A percentile compares a stretch with the other conserved stretches of the same genome.
phyloP scores from a whole-genome alignment of 2,329 filamentous ascomycete genomes.

The Fusarium verrucosum region DNA sequence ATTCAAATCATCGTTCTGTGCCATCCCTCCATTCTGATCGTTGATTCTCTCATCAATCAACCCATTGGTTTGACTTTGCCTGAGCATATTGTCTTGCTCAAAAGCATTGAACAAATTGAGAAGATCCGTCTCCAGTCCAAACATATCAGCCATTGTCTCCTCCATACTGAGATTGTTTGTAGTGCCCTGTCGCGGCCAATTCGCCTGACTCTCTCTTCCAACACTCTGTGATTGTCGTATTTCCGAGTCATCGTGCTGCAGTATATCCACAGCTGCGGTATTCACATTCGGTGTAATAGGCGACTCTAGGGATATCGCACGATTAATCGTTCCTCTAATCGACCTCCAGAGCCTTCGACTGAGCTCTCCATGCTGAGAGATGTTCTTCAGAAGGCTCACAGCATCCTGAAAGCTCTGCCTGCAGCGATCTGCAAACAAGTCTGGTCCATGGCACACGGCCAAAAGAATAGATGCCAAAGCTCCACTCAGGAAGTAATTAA shows the following conservation, averaged over 20 bases:
- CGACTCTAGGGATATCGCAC: background rate
- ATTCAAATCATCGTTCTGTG: background rate
- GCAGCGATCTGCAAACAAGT: constrained; percentile 4
- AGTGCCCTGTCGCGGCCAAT: background rate
- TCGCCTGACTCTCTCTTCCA: background rate
- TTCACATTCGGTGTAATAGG: accelerated
- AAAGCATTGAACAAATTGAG: constrained; percentile 13
- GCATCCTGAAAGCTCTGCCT: constrained; percentile 6
- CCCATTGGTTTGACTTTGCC: background rate
- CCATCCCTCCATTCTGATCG: background rate
- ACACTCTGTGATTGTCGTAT: background rate
- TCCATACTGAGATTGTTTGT: background rate
- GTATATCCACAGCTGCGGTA: background rate
- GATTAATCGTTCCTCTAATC: constrained; percentile 4
- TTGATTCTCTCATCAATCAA: background rate
- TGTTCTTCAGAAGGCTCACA: background rate
- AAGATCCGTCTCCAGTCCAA: constrained; percentile 10
- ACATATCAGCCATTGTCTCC: background rate
- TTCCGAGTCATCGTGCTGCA: background rate
- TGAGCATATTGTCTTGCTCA: constrained; percentile 8
- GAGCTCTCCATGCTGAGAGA: background rate
- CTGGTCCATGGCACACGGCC: constrained; percentile 6
- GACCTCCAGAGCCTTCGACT: constrained; percentile 6
- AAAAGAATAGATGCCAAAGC: constrained; percentile 4
- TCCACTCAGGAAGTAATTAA: background rate